Conservation (phyloP, 139 green algal species). For the Edaphochlamys debaryana region DNA sequence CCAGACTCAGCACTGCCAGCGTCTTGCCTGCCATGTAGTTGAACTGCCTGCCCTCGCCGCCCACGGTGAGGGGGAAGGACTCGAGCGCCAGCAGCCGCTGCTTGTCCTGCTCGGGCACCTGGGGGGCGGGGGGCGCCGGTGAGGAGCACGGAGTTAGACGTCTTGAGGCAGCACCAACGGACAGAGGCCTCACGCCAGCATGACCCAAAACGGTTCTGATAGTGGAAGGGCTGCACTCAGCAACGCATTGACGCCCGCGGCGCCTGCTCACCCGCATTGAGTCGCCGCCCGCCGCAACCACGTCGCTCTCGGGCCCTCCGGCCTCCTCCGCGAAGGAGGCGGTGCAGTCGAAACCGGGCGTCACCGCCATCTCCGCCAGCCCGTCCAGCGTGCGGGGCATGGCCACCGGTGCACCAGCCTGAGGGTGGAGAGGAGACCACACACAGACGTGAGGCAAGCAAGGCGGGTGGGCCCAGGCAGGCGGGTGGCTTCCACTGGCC, state of each 20-base stretch:
- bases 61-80: conserved; percentile 12
- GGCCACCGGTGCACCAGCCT: conserved; percentile 24
- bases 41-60: neutral
- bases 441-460: too few species aligned
- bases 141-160: too few species aligned
- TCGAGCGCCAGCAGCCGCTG: conserved; percentile 7
- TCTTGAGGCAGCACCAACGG: too few species aligned
- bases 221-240: too few species aligned
- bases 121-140: neutral
- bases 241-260: too few species aligned
- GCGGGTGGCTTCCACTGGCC: too few species aligned
- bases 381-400: conserved; percentile 22
- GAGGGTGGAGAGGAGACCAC: too few species aligned
- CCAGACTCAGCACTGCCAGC: too few species aligned
- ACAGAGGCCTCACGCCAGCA: too few species aligned
- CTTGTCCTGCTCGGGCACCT: conserved; percentile 21
- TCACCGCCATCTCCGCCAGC: neutral
- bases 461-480: too few species aligned
- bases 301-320: neutral
- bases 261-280: neutral
- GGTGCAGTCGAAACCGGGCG: conserved; percentile 18
- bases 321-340: neutral
- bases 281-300: conserved; percentile 6
- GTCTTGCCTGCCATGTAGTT: conserved; percentile 9
- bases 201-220: too few species aligned